phyloP scores from a whole-genome alignment of 2,329 filamentous ascomycete genomes.

The Paramyrothecium sp. region DNA sequence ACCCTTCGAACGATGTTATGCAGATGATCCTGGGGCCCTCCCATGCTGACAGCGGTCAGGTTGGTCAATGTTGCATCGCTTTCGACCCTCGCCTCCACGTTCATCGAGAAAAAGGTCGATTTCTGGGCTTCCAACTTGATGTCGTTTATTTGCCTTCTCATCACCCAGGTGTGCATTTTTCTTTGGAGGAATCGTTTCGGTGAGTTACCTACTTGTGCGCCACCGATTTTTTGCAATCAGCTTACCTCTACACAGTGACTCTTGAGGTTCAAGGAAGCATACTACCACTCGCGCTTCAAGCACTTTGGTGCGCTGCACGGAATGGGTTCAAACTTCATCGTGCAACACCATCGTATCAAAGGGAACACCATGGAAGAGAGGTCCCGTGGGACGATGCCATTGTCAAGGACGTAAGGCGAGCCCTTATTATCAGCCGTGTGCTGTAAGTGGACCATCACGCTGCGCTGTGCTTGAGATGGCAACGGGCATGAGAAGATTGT shows the following conservation, averaged over 20 bases:
- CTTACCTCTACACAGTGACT: neutral
- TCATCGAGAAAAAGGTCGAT: constrained; percentile 2
- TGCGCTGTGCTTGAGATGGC: neutral
- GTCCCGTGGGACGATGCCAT: neutral
- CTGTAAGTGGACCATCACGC: neutral
- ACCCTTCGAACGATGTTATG: neutral
- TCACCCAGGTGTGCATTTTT: constrained; percentile 1
- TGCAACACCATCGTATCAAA: neutral
- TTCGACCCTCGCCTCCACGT: neutral
- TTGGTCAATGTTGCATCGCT: constrained; percentile 1
- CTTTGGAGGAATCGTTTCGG: neutral
- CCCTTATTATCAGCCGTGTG: neutral
- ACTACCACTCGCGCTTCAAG: neutral
- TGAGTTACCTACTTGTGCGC: neutral
- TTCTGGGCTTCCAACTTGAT: constrained; percentile 2
- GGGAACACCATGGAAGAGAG: neutral
- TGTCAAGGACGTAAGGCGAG: neutral
- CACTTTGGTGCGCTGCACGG: neutral
- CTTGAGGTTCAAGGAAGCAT: neutral
- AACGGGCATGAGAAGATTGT: neutral
- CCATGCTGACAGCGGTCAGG: neutral
- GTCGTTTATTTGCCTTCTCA: neutral
- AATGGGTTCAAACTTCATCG: neutral
- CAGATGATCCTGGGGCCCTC: neutral
- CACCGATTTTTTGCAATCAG: neutral